Evolutionary conservation across 345 rosid genomes (phyloP).

Genomic region (Viola odorata): DNA sequence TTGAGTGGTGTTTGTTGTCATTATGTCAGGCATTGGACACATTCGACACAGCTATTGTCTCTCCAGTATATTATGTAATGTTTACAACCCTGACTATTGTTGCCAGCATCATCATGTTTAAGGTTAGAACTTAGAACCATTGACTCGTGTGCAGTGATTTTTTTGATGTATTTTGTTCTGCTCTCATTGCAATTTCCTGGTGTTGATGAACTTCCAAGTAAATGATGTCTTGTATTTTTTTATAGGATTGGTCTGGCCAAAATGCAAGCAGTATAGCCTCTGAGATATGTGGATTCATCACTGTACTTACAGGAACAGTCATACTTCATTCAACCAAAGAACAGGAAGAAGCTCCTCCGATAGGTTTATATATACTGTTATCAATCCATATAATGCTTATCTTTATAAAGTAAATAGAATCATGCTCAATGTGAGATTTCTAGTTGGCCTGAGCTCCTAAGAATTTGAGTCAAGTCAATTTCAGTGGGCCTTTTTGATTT

Average conservation of each 20-base stretch:
- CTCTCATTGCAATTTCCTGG: background rate
- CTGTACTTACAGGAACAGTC: conserved; percentile 75
- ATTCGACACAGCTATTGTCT: conserved; percentile 78
- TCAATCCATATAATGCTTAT: background rate
- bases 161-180: conserved; percentile 6
- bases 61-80: conserved; percentile 92
- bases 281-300: conserved; percentile 86
- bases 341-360: conserved; percentile 53
- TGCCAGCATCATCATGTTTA: conserved; percentile 86
- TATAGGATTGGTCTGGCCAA: conserved; percentile 92
- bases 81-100: conserved; percentile 78
- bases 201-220: background rate
- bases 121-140: conserved; percentile 34
- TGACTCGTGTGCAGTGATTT: conserved; percentile 1
- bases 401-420: background rate
- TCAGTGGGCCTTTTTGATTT: too few relatives aligned
- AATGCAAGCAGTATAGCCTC: conserved; percentile 64
- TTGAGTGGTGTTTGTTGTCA: background rate
- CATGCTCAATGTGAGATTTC: background rate
- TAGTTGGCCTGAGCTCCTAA: background rate
- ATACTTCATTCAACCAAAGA: conserved; percentile 82
- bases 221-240: conserved; percentile 8
- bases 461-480: background rate
- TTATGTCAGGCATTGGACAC: conserved; percentile 68
- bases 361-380: conserved; percentile 26